phyloP scores from a whole-genome alignment of 352 stramenopile species.

The Ophiocytium majus region DNA sequence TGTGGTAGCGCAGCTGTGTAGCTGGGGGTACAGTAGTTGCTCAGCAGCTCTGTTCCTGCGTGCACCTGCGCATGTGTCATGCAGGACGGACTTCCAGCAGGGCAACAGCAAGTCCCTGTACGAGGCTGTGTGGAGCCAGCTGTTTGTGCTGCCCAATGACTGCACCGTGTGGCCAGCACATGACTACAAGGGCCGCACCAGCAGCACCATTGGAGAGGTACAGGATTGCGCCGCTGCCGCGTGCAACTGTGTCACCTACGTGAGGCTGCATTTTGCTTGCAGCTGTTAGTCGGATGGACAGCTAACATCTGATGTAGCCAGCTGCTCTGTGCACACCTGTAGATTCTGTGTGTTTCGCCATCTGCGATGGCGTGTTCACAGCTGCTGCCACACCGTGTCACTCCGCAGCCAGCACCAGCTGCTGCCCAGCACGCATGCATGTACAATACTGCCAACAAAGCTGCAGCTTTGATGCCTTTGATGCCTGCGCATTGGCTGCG shows the following conservation, averaged over 20 bases:
- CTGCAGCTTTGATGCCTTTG: neutral
- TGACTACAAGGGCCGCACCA: slow-evolving; percentile 62
- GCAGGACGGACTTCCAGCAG: slow-evolving; percentile 56
- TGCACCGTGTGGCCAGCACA: slow-evolving; percentile 60
- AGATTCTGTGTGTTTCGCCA: neutral
- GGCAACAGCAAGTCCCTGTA: slow-evolving; percentile 60
- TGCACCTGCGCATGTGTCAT: no score
- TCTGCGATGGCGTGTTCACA: neutral
- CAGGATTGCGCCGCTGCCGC: no score
- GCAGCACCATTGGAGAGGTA: slow-evolving; percentile 53
- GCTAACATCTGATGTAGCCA: no score
- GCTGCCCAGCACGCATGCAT: neutral
- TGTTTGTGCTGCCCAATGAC: slow-evolving; percentile 64
- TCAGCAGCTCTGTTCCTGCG: no score
- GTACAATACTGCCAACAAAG: slow-evolving; percentile 6
- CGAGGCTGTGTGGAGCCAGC: slow-evolving; percentile 60
- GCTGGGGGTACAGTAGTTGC: no score
- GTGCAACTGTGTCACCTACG: no score
- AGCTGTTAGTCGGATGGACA: no score
- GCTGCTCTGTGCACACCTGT: no score
- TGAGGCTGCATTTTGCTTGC: no score
- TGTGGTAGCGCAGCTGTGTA: no score
- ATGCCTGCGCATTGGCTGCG: neutral
- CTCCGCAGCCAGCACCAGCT: neutral
- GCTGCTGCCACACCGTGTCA: neutral